Percentiles rank a stretch among this genome's conserved stretches.
phyloP scores from a whole-genome alignment of 345 rosid genomes.

The Abelmoschus esculentus region DNA sequence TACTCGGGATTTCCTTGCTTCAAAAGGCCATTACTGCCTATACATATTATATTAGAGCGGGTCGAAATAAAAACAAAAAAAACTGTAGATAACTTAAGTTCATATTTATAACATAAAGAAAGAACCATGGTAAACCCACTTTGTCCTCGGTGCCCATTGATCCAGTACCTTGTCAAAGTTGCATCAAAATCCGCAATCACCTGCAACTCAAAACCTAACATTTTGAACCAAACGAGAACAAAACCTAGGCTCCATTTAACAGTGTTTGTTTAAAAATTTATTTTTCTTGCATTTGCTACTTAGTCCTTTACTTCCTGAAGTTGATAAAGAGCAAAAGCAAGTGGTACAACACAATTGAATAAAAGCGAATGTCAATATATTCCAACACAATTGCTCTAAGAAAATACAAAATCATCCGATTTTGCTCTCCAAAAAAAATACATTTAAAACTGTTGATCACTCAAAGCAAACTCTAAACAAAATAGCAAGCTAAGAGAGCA shows the following conservation, averaged over 20 bases:
- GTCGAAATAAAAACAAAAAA: background rate
- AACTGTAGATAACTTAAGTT: background rate
- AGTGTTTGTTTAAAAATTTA: no score
- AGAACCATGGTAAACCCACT: slow-evolving; percentile 32
- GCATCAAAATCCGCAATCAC: slow-evolving; percentile 85
- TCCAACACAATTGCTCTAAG: background rate
- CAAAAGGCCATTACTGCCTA: slow-evolving; percentile 80
- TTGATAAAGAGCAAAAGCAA: slow-evolving; percentile 2
- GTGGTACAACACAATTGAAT: background rate
- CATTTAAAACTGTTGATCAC: background rate
- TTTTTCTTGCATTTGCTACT: background rate
- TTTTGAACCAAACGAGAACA: background rate
- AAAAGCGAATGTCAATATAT: background rate
- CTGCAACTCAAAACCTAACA: slow-evolving; percentile 19
- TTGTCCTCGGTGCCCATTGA: slow-evolving; percentile 59
- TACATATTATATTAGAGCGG: slow-evolving; percentile 10
- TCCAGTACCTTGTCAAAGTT: slow-evolving; percentile 56
- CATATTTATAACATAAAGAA: background rate
- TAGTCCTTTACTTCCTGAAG: background rate
- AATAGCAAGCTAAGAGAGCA: background rate
- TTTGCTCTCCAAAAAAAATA: background rate
- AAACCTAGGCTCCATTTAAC: background rate
- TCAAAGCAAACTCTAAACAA: background rate
- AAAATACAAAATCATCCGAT: background rate
- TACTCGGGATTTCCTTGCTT: slow-evolving; percentile 65